Base-by-base conservation (phyloP, 352 stramenopile species). In the Phytopythium helicoides region DNA sequence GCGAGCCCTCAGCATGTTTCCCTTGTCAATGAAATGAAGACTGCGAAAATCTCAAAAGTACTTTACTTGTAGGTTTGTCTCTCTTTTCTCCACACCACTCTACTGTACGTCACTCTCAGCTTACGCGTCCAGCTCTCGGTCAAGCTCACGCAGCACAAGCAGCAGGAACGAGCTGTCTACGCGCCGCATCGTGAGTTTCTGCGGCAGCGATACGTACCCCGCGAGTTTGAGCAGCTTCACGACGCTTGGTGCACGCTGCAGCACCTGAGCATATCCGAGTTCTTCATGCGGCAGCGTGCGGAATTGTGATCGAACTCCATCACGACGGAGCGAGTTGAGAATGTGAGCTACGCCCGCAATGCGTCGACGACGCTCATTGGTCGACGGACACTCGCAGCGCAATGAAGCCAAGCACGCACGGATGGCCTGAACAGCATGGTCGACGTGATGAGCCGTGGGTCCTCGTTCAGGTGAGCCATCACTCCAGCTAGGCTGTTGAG, bases 191-290 rank as follows among this genome's bases (percentile, higher is more conserved):
- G 75, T 81, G 45, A 92, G 73, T 49, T 86, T 83, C 36, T 86
- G 66, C 44, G 83, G 75, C 42, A 87, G 60, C 25, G 79, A 87
- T 6, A 89, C 73, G 50, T 89, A 92, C 10, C 81, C 81, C 41
- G 81, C 76, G 33, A 92, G 66, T 46, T 84, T 82, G n/a, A 92
- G 67, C 44, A 92, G 56, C 62, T 81, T 74, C 33, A 92, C 80
- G 57, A 92, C 76, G 53, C 81, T 92, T 25, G 81, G 81, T 10
- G 78, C 87, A 33, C 82, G 73, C 41, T 81, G 50, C 23, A 87
- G 60, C 57, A 89, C 73, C 47, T 78, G 76, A 3, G 72, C 68
- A 58, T 92, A 92, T 44, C 76, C 76, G 52, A 92, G 86, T 40
- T 87, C 76, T 33, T 84, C 76, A 52, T 89, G 74, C 26, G 79